phyloP scores from a whole-genome alignment of 208 protist genomes.

The Trypanosoma conorhini region DNA sequence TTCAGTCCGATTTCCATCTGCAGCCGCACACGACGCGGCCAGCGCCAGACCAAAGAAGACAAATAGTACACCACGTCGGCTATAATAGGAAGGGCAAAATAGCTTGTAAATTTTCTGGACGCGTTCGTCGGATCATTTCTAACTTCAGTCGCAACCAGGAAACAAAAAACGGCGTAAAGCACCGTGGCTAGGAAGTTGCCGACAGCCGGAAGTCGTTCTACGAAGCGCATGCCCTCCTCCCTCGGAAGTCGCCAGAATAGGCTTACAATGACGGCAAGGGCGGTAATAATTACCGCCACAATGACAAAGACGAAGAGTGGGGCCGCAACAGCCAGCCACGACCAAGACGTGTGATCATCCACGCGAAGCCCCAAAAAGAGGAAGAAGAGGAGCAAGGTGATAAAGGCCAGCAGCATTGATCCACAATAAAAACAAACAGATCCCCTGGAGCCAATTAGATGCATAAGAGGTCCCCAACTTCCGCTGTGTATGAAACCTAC shows the following conservation, averaged over 20 bases:
- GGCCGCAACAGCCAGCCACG: slow-evolving; percentile 42
- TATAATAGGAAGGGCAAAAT: slow-evolving; percentile 70
- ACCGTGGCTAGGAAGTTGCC: slow-evolving; percentile 71
- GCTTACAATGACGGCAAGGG: slow-evolving; percentile 63
- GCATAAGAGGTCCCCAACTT: slow-evolving; percentile 84
- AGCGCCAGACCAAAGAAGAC: slow-evolving; percentile 87
- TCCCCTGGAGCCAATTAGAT: slow-evolving; percentile 49
- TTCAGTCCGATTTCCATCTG: slow-evolving; percentile 77
- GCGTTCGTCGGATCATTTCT: slow-evolving; percentile 27
- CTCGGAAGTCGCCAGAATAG: slow-evolving; percentile 40
- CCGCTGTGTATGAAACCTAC: slow-evolving; percentile 84
- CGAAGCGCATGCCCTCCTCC: slow-evolving; percentile 52
- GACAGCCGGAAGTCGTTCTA: slow-evolving; percentile 73
- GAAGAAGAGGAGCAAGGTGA: slow-evolving; percentile 69
- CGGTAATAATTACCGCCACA: slow-evolving; percentile 45
- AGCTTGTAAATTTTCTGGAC: slow-evolving; percentile 45
- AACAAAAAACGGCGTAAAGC: slow-evolving; percentile 63
- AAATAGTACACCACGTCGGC: slow-evolving; percentile 81
- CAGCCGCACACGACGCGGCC: slow-evolving; percentile 62
- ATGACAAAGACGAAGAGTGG: slow-evolving; percentile 63
- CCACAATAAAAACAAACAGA: slow-evolving; percentile 64
- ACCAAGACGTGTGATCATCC: slow-evolving; percentile 39
- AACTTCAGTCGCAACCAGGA: slow-evolving; percentile 41
- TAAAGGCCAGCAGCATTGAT: slow-evolving; percentile 53
- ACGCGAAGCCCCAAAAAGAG: slow-evolving; percentile 55